Conservation (phyloP, 768 basidiomycete genomes). For the Chlorophyllum brunneum region DNA sequence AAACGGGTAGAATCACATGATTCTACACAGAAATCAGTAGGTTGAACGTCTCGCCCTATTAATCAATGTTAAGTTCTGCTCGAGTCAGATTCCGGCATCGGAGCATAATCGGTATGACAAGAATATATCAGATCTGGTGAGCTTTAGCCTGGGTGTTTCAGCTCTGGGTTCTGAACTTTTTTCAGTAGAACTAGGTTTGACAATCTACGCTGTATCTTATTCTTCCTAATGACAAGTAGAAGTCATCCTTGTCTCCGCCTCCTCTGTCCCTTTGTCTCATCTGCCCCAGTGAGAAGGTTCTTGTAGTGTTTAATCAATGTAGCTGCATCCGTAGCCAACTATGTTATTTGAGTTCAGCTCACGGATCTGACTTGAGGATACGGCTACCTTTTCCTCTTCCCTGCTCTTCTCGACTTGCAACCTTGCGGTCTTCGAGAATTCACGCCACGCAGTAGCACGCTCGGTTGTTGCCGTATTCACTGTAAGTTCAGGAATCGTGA, state of each 20-base stretch:
- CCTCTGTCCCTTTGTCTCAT: neutral
- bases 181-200: conserved; percentile 1
- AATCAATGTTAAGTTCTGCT: neutral
- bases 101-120: conserved; percentile 10
- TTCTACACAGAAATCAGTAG: neutral
- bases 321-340: conserved; percentile 33
- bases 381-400: conserved; percentile 31
- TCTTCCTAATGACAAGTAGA: neutral
- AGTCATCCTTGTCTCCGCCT: neutral
- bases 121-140: conserved; percentile 14
- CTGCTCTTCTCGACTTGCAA: conserved; percentile 30
- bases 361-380: neutral
- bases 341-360: neutral
- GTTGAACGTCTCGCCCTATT: neutral
- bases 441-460: conserved; percentile 25
- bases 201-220: neutral
- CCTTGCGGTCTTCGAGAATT: conserved; percentile 30
- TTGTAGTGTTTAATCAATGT: conserved; percentile 33
- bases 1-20: neutral
- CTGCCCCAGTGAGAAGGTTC: conserved; percentile 18
- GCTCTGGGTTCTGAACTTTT: neutral
- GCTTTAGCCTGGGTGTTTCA: neutral
- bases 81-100: conserved; percentile 4
- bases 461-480: conserved; percentile 26
- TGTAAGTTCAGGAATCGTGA: neutral